Evolutionary conservation across 139 green algal genomes (phyloP).

Genomic region (Micromonas pusilla): DNA sequence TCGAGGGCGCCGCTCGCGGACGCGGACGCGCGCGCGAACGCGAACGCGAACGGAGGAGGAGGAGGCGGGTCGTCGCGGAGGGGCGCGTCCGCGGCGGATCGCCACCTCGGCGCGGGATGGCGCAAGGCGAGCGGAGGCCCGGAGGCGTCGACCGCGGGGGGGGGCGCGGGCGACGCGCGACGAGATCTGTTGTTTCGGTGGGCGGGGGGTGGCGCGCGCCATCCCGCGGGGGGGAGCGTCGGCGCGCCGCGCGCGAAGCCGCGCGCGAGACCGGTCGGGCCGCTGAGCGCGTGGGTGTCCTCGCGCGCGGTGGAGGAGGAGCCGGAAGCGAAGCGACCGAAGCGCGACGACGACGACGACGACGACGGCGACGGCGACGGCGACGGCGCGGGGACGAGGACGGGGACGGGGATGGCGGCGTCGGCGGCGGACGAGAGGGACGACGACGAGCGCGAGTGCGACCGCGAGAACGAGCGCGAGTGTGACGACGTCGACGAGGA

Average conservation of each 20-base stretch:
- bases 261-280: too few relatives aligned
- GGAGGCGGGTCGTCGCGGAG: background rate
- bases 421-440: too few relatives aligned
- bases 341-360: background rate
- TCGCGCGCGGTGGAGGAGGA: background rate
- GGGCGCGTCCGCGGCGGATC: too few relatives aligned
- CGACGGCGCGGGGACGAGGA: background rate
- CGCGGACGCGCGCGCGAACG: background rate
- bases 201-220: too few relatives aligned
- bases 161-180: background rate
- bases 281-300: background rate
- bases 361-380: background rate
- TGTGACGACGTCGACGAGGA: conserved; percentile 12
- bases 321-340: background rate
- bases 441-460: too few relatives aligned
- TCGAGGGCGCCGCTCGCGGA: background rate
- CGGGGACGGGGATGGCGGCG: background rate
- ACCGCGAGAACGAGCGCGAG: background rate
- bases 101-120: too few relatives aligned
- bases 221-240: too few relatives aligned
- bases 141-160: background rate
- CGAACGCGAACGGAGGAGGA: background rate
- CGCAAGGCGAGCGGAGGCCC: background rate
- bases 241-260: too few relatives aligned
- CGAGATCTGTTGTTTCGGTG: too few relatives aligned